Evolutionary conservation across 2,329 filamentous ascomycete genomes (phyloP), one percentile per base, ranked within the genome.

Genomic region (Cladosporium austrohemisphaericum): DNA sequence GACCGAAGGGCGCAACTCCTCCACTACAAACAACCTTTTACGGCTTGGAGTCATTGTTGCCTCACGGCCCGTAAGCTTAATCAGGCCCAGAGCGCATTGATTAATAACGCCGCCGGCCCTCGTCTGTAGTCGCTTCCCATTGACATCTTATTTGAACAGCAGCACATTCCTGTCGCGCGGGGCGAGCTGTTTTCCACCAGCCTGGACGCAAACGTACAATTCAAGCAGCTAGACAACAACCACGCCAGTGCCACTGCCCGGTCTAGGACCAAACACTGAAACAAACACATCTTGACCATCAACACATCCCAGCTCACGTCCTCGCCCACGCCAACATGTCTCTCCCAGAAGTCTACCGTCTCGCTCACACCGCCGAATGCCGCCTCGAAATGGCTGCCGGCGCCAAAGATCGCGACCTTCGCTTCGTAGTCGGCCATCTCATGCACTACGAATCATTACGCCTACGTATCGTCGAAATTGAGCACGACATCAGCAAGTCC

Each of bases 361-460:
- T 67, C 31, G 64, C 65, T 5, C 64, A 67, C 55, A 65, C 55
- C 5, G 65, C 65, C 23, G 59, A 65, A 52, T 67, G 63, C 50
- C 58, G 65, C 31, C 61, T 67, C 18, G 52, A 65, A 25, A 52
- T 65, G 20, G 63, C 60, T 50, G 63, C 61, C 22, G 57, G 52
- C 47, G 57, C 60, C 14, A 63, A 62, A 5, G 62, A 67, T 40
- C 61, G 65, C 36, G 60, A 65, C 47, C 53, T 65, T n/a, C 58
- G 65, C 28, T 66, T 63, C 41, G 57, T 67, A 16, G 62, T 67
- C 38, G 65, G 65, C 41, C 65, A 67, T 41, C 57, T 66, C 8
- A 61, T 65, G 58, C 59, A 62, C 54, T 65, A 66, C 48, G 63
- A 67, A 48, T 55, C 57, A 6, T 51, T 67, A 3, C 61, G 62